Evolutionary conservation across 345 rosid genomes (phyloP).

Genomic region (Bretschneidera sinensis): DNA sequence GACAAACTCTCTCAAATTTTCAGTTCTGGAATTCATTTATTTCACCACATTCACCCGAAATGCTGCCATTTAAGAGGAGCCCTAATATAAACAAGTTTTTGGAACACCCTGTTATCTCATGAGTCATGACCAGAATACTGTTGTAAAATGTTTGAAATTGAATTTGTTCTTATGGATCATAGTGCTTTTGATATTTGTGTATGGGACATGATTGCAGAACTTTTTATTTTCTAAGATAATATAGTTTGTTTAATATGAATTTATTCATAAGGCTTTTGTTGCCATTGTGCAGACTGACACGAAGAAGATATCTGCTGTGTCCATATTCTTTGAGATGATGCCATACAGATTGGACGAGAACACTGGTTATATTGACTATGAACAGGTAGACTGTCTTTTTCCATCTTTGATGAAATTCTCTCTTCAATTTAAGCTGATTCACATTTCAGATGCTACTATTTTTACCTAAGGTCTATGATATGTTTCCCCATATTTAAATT

Average conservation of each 20-base stretch:
- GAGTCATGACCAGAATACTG: neutral
- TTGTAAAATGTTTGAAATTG: too few relatives aligned
- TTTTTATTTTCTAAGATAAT: too few relatives aligned
- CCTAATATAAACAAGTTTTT: neutral
- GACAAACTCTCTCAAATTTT: neutral
- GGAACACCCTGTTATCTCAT: neutral
- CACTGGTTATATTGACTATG: conserved; percentile 91
- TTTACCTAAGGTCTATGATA: neutral
- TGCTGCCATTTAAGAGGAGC: neutral
- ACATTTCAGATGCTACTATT: neutral
- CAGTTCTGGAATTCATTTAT: neutral
- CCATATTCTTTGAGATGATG: conserved; percentile 94
- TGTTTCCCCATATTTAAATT: neutral
- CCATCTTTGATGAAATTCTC: neutral
- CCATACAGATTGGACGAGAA: conserved; percentile 89
- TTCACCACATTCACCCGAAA: neutral
- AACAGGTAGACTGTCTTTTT: conserved; percentile 65
- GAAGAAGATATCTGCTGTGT: conserved; percentile 92
- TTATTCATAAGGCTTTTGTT: conserved; percentile 1
- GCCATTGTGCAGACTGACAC: conserved; percentile 72
- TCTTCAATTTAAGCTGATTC: neutral
- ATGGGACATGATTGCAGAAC: neutral
- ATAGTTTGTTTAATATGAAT: neutral
- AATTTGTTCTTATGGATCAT: too few relatives aligned
- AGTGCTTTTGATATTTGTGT: neutral